Base-by-base conservation (phyloP, 495 filamentous ascomycete genomes). In the Trichoderma asperelloides region DNA sequence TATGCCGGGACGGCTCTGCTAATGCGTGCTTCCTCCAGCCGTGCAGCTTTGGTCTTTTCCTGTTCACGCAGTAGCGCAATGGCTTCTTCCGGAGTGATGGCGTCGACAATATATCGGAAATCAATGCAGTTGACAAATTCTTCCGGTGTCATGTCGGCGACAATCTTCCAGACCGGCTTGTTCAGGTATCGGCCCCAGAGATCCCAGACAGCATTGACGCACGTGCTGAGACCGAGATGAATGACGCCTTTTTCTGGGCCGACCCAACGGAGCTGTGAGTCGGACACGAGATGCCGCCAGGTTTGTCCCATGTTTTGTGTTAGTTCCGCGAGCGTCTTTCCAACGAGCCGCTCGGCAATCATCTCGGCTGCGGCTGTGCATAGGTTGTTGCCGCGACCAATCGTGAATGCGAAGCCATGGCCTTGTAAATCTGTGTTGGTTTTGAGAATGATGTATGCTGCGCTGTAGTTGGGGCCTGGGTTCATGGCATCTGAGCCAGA, bases 401-500 rank as follows among this genome's bases (percentile, higher is more conserved):
- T 96, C 39, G 93, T 97, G 82, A 97, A 97, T 70, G 93, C 89
- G 92, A 97, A 96, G 72, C 92, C 91, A 73, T 97, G 93, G 63
- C 93, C 93, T 13, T 81, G 78, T 74, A 86, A 82, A 5, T 83
- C 73, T 0, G 88, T 87, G 74, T 96, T 88, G 1, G 93, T 96
- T 72, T 91, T 77, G 66, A 97, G 82, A 73, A 97, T 92, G 76
- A 92, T 96, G 82, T 96, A 97, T 18, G 93, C 92, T 60, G 92
- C 81, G 2, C 91, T 93, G 78, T 96, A 97, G 79, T 97, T 93
- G 47, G 92, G 91, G 7, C 93, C 92, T 13, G 91, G 89, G 75
- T 97, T 96, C 93, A 97, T 97, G 73, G 93, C 93, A 84, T 97
- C 93, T 43, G 92, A 96, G 72, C 93, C 93, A 5, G 91, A 96